These are phyloP conservation scores for Cercospora brassicicola DNA, from an alignment of 2,329 filamentous ascomycete genomes.

Conservation along the genomic window DNA sequence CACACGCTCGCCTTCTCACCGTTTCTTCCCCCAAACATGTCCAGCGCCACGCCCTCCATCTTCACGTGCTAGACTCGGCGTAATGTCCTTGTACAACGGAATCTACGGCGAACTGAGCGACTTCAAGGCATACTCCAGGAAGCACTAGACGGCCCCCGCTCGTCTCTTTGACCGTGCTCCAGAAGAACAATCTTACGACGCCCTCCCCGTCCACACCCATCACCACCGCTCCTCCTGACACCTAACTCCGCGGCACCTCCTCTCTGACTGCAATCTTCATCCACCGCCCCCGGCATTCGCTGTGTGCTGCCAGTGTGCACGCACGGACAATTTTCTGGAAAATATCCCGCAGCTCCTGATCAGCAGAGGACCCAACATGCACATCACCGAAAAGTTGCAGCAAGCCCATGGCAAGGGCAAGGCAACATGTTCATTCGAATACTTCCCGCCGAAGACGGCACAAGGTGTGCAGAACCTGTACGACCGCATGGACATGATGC, in stretches of 20 bases:
- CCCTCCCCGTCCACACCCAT: not conserved
- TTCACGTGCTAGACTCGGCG: conserved; percentile 12
- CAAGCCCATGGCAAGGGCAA: conserved; percentile 75
- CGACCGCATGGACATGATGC: conserved; percentile 99
- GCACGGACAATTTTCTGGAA: not conserved
- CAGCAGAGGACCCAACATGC: conserved; percentile 60
- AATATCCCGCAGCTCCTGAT: not conserved
- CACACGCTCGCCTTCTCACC: not conserved
- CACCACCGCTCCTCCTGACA: not conserved
- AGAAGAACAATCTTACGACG: conserved; percentile 19
- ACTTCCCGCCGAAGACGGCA: conserved; percentile 96
- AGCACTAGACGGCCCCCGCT: conserved; percentile 13
- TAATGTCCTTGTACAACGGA: conserved; percentile 40
- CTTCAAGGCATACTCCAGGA: conserved; percentile 34
- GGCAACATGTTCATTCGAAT: conserved; percentile 97
- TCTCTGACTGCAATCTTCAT: not conserved
- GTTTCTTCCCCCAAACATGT: conserved; percentile 4
- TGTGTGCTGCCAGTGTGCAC: not conserved
- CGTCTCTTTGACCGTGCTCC: conserved; percentile 9
- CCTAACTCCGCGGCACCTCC: not conserved
- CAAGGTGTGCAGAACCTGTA: conserved; percentile 99
- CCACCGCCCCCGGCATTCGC: not conserved
- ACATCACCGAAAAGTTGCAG: conserved; percentile 87
- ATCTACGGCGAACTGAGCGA: conserved; percentile 35
- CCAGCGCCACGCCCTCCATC: not conserved